Evolutionary conservation across 305 asterid species (phyloP).

Genomic region (Rubia occidens): DNA sequence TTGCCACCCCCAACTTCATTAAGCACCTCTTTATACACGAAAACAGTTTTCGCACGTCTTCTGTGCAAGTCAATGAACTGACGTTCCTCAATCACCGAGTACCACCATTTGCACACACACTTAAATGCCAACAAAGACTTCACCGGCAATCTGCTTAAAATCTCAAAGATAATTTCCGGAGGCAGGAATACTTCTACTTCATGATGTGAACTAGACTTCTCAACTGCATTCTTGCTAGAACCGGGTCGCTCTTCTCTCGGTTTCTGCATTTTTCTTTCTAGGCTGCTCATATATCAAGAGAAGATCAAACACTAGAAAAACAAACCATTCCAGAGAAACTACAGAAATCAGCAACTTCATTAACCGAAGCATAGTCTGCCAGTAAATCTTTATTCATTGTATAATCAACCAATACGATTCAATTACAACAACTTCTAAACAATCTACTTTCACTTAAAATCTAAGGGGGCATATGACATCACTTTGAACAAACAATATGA

Average conservation of each 20-base stretch:
- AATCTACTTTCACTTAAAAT: background rate
- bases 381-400: background rate
- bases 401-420: background rate
- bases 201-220: conserved; percentile 1
- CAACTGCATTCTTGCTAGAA: background rate
- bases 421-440: background rate
- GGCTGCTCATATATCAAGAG: background rate
- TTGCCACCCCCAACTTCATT: background rate
- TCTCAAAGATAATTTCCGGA: conserved; percentile 5
- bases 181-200: background rate
- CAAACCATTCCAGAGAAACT: background rate
- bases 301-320: background rate
- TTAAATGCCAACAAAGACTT: conserved; percentile 9
- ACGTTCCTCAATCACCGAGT: conserved; percentile 5
- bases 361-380: background rate
- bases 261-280: conserved; percentile 5
- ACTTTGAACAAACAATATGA: background rate
- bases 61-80: conserved; percentile 1
- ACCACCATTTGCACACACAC: conserved; percentile 14
- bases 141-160: conserved; percentile 13
- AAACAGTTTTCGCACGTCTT: background rate
- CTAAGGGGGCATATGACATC: background rate
- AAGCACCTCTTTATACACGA: background rate
- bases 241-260: background rate
- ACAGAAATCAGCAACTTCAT: background rate